Base-by-base conservation (phyloP, 495 filamentous ascomycete species). In the Entonaema liquescens region DNA sequence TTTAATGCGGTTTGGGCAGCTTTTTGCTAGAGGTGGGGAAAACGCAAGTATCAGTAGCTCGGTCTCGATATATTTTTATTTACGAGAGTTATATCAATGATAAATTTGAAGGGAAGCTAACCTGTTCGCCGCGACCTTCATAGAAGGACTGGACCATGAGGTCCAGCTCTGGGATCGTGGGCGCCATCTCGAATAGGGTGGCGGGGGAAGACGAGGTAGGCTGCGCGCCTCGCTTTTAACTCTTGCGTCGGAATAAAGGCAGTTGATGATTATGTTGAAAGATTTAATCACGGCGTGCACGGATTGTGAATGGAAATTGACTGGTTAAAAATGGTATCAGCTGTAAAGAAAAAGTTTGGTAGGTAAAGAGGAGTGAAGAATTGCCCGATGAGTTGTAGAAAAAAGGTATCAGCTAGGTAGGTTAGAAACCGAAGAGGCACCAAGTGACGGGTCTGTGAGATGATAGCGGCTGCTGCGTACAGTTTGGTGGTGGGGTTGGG, bases 91-190 rank as follows among this genome's bases (percentile, higher is more conserved):
- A 33, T 33, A 33, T 54, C 23, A 53, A 56, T 42, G 9, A 59
- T 53, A 56, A 25, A 42, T 36, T 38, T 49, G 44, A 12, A 47
- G 38, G n/a, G 53, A 62, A 67, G 82, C 88, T 77, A 84, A 98
- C 94, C 83, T 92, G 84, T 58, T 97, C 92, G 47, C 95, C 95
- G 79, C 95, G 90, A 78, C 92, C 95, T 83, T 98, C 95, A 71
- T 96, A 98, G 84, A 99, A 98, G 81, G 92, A 90, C 70, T 91
- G 94, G 86, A 98, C 94, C 65, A 93, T 97, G 77, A 88, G 89
- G 89, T 99, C 95, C 82, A 99, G 85, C 86, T 99, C 96, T 78
- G 89, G 88, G 76, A 99, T 94, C 70, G 90, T 82, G 72, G 86
- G 80, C 74, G 86, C 82, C 84, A 86, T 87, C 74, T 80, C 55